Base-by-base conservation (phyloP, 805 yeast genomes). In the Priceomyces fermenticarens region DNA sequence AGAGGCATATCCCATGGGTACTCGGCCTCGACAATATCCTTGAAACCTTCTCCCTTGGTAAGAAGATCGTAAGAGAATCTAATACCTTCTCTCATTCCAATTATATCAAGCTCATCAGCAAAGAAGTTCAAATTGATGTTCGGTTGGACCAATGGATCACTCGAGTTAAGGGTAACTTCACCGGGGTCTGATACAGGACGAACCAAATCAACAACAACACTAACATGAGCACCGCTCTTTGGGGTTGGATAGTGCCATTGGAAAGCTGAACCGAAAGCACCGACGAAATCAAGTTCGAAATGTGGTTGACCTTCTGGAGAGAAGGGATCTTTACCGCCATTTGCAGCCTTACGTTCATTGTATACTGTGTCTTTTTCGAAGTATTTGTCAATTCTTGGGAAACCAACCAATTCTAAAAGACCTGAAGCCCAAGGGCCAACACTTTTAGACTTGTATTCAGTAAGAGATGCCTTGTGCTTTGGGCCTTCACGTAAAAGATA, bases 1-100 rank as follows among this genome's bases (percentile, higher is more conserved):
- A 59, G 54, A 23, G 56, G 56, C 54, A 56, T 54, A 17, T 56
- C 60, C 52, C 62, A 59, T 13, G 63, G 63, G 41, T 49, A 58
- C 38, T 57, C 60, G 20, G 46, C 48, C 36, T 53, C 48, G 32
- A 58, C 58, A 44, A 57, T 46, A 38, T 54, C 56, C 50, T 55
- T 56, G 52, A 59, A 58, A 9, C 60, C 61, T 33, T 52, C 57
- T 38, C 60, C 57, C 32, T 54, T 45, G 29, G 57, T 55, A 28
- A 54, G 48, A 38, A 56, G 45, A 38, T 57, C 58, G 39, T 58
- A 58, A 30, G 56, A 49, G 36, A 53, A 57, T 40, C 60, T 49
- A 38, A 58, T 56, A 35, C 61, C 62, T 29, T 53, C 60, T 11
- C 60, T 55, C 47, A 58, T 50, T n/a, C 55, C 62, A 33, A 58